phyloP scores from a whole-genome alignment of 176 grass and related monocot species.

The Melocanna baccifera region DNA sequence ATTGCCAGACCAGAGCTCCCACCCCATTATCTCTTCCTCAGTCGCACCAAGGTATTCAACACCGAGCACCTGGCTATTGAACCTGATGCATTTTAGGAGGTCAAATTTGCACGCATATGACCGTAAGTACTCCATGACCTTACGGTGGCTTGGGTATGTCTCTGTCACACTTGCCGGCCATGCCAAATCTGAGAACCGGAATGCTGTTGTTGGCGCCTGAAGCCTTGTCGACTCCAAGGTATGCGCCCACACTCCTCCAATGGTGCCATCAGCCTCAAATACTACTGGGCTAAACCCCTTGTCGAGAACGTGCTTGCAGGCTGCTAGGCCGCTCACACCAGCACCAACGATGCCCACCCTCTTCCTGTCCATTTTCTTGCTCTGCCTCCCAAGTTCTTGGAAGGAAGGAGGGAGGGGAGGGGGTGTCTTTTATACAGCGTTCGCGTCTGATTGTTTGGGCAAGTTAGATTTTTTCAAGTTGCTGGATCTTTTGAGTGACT shows the following conservation, averaged over 20 bases:
- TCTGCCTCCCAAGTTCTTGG: constrained; percentile 15
- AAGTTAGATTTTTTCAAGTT: constrained; percentile 37
- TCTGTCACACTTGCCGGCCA: constrained; percentile 57
- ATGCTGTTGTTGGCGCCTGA: constrained; percentile 50
- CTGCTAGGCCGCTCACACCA: constrained; percentile 68
- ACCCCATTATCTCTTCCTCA: constrained; percentile 59
- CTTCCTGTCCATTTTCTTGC: constrained; percentile 47
- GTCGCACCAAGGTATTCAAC: constrained; percentile 60
- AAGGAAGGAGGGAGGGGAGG: neutral
- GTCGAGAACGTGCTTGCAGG: constrained; percentile 72
- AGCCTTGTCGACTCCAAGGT: constrained; percentile 75
- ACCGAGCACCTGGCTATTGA: constrained; percentile 61
- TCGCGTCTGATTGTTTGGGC: neutral
- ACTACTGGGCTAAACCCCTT: constrained; percentile 64
- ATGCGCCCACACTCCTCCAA: constrained; percentile 74
- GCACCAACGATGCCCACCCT: constrained; percentile 71
- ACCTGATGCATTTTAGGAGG: constrained; percentile 63
- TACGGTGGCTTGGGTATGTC: constrained; percentile 42
- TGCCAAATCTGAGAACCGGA: constrained; percentile 64
- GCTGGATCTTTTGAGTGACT: constrained; percentile 28
- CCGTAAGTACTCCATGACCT: constrained; percentile 72
- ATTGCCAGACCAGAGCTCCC: constrained; percentile 71
- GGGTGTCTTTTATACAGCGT: neutral
- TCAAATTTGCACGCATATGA: constrained; percentile 57
- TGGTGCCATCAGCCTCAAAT: constrained; percentile 51